Percentiles rank a stretch among this genome's conserved stretches.
Evolutionary conservation across 495 filamentous ascomycete species (phyloP).

Genomic region (Neurospora cerealis): DNA sequence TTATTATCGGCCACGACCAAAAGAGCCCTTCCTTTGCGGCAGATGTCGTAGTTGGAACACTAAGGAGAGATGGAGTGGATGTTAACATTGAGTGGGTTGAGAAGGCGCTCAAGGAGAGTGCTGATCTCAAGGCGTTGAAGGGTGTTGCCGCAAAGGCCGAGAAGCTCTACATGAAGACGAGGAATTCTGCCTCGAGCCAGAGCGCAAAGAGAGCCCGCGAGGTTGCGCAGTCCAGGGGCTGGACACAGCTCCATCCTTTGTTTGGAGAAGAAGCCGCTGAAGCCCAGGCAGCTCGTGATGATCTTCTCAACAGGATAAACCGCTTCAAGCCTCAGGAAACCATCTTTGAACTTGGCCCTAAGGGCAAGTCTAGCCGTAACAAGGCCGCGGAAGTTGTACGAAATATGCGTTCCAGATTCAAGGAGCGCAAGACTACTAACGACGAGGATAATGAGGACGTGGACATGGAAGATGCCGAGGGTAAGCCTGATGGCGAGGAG

Average conservation of each 20-base stretch:
- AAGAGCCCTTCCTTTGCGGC: constrained; percentile 59
- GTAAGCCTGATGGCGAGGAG: background rate
- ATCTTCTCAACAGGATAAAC: constrained; percentile 77
- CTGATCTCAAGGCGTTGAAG: constrained; percentile 60
- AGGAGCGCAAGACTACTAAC: constrained; percentile 27
- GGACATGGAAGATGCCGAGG: constrained; percentile 29
- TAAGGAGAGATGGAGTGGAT: constrained; percentile 61
- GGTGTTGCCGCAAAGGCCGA: constrained; percentile 78
- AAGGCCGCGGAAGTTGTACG: constrained; percentile 77
- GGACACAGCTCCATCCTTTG: constrained; percentile 61
- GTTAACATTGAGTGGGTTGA: constrained; percentile 66
- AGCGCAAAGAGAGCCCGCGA: constrained; percentile 79
- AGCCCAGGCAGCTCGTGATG: constrained; percentile 60
- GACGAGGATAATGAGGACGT: constrained; percentile 27
- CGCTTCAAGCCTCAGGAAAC: constrained; percentile 84
- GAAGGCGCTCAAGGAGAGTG: constrained; percentile 62
- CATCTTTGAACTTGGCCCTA: constrained; percentile 81
- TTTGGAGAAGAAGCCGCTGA: constrained; percentile 59
- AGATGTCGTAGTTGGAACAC: constrained; percentile 67
- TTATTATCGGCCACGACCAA: constrained; percentile 55
- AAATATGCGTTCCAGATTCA: constrained; percentile 51
- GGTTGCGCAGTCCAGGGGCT: constrained; percentile 54
- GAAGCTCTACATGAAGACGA: constrained; percentile 80
- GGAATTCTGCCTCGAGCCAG: constrained; percentile 77
- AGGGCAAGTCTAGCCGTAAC: constrained; percentile 46